A percentile compares a stretch with the other conserved stretches of the same genome.
These are phyloP conservation scores for Starmerella vaccinii DNA, from an alignment of 805 yeast species.

Conservation along the genomic window DNA sequence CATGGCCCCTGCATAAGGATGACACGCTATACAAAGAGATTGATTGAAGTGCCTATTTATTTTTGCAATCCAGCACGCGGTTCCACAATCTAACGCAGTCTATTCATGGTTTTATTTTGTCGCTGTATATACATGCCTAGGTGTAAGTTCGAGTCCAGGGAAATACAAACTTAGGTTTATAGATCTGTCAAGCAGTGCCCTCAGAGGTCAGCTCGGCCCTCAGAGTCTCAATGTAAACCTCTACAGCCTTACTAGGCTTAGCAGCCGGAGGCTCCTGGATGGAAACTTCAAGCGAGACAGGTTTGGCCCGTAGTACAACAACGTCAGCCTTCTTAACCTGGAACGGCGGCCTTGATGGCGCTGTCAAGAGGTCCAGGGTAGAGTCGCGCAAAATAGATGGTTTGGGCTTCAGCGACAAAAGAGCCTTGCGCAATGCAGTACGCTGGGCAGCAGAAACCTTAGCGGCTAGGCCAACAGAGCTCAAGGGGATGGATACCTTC, in stretches of 20 bases:
- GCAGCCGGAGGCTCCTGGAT: conserved; percentile 20
- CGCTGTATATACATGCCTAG: neutral
- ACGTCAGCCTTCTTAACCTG: conserved; percentile 22
- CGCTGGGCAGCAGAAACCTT: conserved; percentile 37
- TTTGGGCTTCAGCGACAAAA: conserved; percentile 35
- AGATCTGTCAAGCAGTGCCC: neutral
- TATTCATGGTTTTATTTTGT: neutral
- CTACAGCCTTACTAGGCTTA: conserved; percentile 14
- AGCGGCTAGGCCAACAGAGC: conserved; percentile 26
- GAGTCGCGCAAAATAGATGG: conserved; percentile 44
- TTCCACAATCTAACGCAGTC: neutral
- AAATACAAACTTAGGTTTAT: neutral
- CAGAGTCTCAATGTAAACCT: conserved; percentile 13
- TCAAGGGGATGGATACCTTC: conserved; percentile 10
- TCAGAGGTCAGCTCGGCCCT: conserved; percentile 8
- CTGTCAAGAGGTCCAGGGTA: conserved; percentile 47
- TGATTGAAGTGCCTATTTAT: conserved; percentile 60
- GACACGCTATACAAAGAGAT: conserved; percentile 99
- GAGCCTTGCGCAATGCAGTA: conserved; percentile 33
- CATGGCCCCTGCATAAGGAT: conserved; percentile 99
- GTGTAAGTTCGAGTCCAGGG: conserved; percentile 5
- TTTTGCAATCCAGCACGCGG: conserved; percentile 29
- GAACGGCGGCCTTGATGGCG: conserved; percentile 39
- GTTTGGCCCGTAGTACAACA: conserved; percentile 19
- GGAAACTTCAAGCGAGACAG: conserved; percentile 18